Percentiles rank a stretch among this genome's conserved stretches.
phyloP scores from a whole-genome alignment of 2,329 filamentous ascomycete species.

The Cladosporium sp. region DNA sequence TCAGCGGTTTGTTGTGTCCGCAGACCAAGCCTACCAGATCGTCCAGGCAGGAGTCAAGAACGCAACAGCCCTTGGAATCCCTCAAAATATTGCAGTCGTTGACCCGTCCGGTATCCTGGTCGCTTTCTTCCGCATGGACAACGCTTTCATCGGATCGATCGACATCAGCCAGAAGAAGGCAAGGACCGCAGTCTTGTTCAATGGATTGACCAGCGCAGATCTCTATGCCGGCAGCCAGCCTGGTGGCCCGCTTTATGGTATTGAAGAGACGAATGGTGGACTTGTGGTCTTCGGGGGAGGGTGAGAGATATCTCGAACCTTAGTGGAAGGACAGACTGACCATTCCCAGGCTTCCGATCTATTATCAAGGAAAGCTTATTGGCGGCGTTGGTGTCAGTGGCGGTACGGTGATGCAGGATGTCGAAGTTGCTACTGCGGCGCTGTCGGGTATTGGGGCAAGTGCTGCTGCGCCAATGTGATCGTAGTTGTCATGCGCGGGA shows the following conservation, averaged over 20 bases:
- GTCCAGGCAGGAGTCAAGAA: conserved; percentile 20
- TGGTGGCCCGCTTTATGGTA: conserved; percentile 17
- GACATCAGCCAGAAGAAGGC: conserved; percentile 29
- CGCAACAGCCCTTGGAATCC: conserved; percentile 18
- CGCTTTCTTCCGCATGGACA: conserved; percentile 30
- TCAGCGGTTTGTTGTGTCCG: conserved; percentile 23
- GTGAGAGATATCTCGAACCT: background rate
- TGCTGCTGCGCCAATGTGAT: background rate
- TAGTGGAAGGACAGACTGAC: background rate
- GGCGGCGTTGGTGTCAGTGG: conserved; percentile 28
- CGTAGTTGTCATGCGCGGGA: background rate
- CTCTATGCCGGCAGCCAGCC: conserved; percentile 24
- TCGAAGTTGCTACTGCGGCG: conserved; percentile 15
- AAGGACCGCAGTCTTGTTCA: conserved; percentile 26
- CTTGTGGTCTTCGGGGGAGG: conserved; percentile 28
- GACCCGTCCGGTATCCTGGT: conserved; percentile 26
- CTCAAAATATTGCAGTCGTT: conserved; percentile 26
- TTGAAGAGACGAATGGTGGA: conserved; percentile 28
- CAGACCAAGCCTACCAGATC: conserved; percentile 19
- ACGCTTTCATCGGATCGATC: conserved; percentile 24
- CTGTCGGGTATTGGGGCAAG: conserved; percentile 15
- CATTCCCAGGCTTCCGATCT: conserved; percentile 15
- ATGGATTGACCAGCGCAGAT: conserved; percentile 22
- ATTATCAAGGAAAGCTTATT: conserved; percentile 23
- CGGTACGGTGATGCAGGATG: conserved; percentile 26